Base-by-base conservation (phyloP, 371 early-diverging fungal species). In the Rhizopus delemar region DNA sequence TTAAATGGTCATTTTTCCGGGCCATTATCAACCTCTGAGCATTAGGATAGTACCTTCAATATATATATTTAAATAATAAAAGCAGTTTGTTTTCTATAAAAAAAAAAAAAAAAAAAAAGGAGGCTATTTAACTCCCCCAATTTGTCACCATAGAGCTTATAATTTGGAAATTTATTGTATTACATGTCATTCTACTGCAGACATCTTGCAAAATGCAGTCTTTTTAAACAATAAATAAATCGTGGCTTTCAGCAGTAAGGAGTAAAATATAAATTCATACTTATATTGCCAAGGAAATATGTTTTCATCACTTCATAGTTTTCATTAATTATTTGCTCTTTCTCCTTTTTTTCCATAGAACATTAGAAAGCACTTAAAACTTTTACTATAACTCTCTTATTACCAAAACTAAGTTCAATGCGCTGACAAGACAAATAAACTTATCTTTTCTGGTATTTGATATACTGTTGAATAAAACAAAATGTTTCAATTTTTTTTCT, bases 1-100 rank as follows among this genome's bases (percentile, higher is more conserved):
- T 31, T 69, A 11, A 63, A 69, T 57, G 73, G 73, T 8, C 73
- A 69, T 46, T 66, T 72, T 15, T 51, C 66, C 28, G 73, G 73
- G n/a, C 59, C 73, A 5, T 39, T 69, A 15, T 29, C 48, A 48
- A 29, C 48, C 7, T 16, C 48, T 29, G 48, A 48, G 29, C 48
- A 48, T 48, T 48, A 48, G 22, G 22, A 29, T 29, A 9, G 8
- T 48, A 28, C 29, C 5, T 15, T 48, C n/a, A n/a, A 43, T n/a
- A 43, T n/a, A n/a, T 43, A 11, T n/a, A n/a, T 6, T 43, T 15
- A 43, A 13, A 15, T 43, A 13, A 11, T n/a, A n/a, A 43, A 43
- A 11, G 6, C 6, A 13, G 43, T 43, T 11, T 43, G 15, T n/a
- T 43, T 43, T 43, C 15, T 6, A 15, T 3, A 4, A 13, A 43